Evolutionary conservation across 2,329 filamentous ascomycete genomes (phyloP).

Genomic region (Colletotrichum orchidophilum): DNA sequence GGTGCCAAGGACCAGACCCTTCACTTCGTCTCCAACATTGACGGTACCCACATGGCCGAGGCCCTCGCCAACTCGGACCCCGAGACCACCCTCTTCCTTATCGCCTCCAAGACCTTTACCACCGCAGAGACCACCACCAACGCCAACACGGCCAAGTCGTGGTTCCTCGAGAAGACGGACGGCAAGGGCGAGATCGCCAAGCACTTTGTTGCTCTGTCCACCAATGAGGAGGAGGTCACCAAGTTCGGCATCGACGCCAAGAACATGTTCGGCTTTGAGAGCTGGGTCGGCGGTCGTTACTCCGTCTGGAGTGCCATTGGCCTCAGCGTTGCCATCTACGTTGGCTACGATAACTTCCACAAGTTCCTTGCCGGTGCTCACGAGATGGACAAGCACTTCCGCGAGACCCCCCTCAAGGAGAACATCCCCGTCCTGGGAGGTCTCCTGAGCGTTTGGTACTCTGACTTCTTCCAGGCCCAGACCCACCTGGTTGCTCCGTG

Average conservation of each 20-base stretch:
- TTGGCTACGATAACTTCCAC: slow-evolving; percentile 98
- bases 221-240: slow-evolving; percentile 92
- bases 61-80: slow-evolving; percentile 88
- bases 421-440: slow-evolving; percentile 95
- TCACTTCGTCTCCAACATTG: slow-evolving; percentile 99
- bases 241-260: slow-evolving; percentile 99
- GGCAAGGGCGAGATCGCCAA: slow-evolving; percentile 91
- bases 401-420: slow-evolving; percentile 85
- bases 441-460: slow-evolving; percentile 97
- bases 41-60: slow-evolving; percentile 97
- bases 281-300: slow-evolving; percentile 98
- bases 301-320: slow-evolving; percentile 99
- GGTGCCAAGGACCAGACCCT: slow-evolving; percentile 85
- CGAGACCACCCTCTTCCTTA: slow-evolving; percentile 98
- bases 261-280: slow-evolving; percentile 99
- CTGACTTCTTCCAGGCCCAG: slow-evolving; percentile 97
- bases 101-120: slow-evolving; percentile 99
- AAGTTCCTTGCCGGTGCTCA: slow-evolving; percentile 94
- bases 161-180: slow-evolving; percentile 87
- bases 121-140: slow-evolving; percentile 98
- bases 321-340: slow-evolving; percentile 91
- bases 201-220: slow-evolving; percentile 98
- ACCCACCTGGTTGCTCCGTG: slow-evolving; percentile 96
- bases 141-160: slow-evolving; percentile 94
- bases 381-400: slow-evolving; percentile 99